Evolutionary conservation across 2,329 filamentous ascomycete genomes (phyloP).

Genomic region (Hypoxylon sp.): DNA sequence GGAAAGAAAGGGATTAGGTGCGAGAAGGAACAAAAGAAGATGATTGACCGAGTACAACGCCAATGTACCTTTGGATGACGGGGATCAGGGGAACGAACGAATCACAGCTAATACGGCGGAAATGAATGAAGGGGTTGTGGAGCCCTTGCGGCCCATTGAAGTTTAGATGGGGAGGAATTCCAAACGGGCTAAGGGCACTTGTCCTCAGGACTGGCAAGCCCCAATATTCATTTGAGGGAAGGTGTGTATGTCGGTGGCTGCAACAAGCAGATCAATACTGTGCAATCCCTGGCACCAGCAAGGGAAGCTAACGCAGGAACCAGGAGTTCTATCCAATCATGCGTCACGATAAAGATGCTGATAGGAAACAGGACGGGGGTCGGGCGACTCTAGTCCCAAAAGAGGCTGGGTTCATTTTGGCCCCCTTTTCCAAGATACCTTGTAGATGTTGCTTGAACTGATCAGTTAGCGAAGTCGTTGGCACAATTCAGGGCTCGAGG

Average conservation of each 20-base stretch:
- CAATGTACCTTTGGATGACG: conserved; percentile 32
- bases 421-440: conserved; percentile 33
- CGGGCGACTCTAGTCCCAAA: conserved; percentile 27
- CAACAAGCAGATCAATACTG: conserved; percentile 16
- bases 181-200: conserved; percentile 41
- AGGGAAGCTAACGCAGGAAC: conserved; percentile 43
- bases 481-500: conserved; percentile 1
- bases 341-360: conserved; percentile 13
- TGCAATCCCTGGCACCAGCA: conserved; percentile 26
- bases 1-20: conserved; percentile 47
- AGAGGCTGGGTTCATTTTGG: conserved; percentile 23
- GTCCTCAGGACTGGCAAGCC: conserved; percentile 24
- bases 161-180: conserved; percentile 36
- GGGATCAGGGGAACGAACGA: conserved; percentile 47
- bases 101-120: conserved; percentile 51
- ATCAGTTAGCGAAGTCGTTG: conserved; percentile 9
- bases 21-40: conserved; percentile 42
- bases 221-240: conserved; percentile 38
- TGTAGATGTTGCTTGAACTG: conserved; percentile 21
- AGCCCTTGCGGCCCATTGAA: conserved; percentile 34
- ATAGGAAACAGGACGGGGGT: conserved; percentile 35
- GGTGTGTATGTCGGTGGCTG: conserved; percentile 23
- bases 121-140: conserved; percentile 53
- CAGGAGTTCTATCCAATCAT: conserved; percentile 35
- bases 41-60: conserved; percentile 43